Evolutionary conservation across 805 yeast genomes (phyloP).

Genomic region (Candida alai): DNA sequence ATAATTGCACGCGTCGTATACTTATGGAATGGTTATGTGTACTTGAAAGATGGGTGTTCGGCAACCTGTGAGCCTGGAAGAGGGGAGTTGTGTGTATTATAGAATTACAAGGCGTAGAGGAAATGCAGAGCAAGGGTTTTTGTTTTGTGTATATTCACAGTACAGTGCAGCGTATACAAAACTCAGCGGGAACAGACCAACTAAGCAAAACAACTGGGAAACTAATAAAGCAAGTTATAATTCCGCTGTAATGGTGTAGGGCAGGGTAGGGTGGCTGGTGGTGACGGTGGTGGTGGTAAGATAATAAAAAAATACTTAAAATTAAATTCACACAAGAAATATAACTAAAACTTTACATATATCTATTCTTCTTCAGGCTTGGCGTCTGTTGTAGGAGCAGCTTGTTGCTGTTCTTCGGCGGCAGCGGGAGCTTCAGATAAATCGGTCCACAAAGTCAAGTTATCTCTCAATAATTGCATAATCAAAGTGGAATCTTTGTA

Average conservation of each 20-base stretch:
- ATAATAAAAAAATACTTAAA: constrained; percentile 5
- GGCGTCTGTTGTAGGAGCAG: constrained; percentile 14
- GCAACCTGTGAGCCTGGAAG: no score
- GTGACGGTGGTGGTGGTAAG: background rate
- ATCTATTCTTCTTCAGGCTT: constrained; percentile 17
- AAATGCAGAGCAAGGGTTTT: no score
- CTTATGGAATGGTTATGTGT: no score
- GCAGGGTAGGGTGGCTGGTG: background rate
- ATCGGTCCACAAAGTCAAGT: constrained; percentile 97
- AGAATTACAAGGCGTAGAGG: no score
- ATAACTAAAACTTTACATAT: constrained; percentile 10
- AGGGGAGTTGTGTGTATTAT: no score
- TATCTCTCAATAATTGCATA: constrained; percentile 98
- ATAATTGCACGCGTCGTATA: no score
- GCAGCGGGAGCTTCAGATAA: constrained; percentile 71
- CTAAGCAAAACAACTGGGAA: constrained; percentile 1
- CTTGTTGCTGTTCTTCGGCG: constrained; percentile 25
- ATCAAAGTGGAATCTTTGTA: constrained; percentile 98
- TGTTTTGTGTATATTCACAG: no score
- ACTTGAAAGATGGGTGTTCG: no score
- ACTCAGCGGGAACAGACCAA: no score
- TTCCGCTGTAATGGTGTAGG: background rate
- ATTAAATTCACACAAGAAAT: constrained; percentile 11
- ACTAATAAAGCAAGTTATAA: constrained; percentile 3
- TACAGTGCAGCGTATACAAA: no score